A percentile compares a stretch with the other conserved stretches of the same genome.
Conservation (phyloP, 305 asterid genomes). For the Coffea humblotiana region DNA sequence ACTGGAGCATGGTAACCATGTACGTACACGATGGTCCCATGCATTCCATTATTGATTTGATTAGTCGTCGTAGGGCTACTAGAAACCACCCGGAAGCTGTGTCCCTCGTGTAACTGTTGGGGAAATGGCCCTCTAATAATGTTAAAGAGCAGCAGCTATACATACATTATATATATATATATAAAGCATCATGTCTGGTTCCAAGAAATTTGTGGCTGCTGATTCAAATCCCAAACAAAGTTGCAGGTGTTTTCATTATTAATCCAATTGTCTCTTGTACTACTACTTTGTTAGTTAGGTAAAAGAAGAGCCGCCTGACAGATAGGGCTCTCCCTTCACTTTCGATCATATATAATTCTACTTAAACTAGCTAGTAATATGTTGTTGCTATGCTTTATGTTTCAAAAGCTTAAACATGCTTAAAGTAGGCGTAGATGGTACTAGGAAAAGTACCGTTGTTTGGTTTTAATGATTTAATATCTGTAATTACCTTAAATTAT, state of each 20-base stretch:
- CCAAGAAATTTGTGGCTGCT: not conserved
- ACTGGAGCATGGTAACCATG: not conserved
- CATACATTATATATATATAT: too few species aligned
- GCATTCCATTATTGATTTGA: not conserved
- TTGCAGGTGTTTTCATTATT: not conserved
- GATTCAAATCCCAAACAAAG: not conserved
- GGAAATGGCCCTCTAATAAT: not conserved
- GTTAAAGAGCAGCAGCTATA: not conserved
- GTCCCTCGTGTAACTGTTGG: not conserved
- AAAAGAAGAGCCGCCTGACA: not conserved
- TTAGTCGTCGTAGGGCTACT: not conserved
- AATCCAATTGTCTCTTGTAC: not conserved
- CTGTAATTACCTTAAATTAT: not conserved
- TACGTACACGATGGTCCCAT: not conserved
- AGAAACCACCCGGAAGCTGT: not conserved
- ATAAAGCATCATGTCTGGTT: not conserved
- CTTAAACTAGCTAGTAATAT: not conserved
- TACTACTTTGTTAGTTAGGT: not conserved
- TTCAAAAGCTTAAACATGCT: not conserved
- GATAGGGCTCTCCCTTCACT: not conserved
- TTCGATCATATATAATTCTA: not conserved
- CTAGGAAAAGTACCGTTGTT: not conserved
- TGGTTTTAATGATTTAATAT: not conserved
- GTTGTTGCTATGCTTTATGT: not conserved
- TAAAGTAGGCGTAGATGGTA: not conserved